Percentiles rank a stretch among this genome's conserved stretches.
Evolutionary conservation across 1,284 basidiomycete species (phyloP).

Genomic region (Moesziomyces sp.): DNA sequence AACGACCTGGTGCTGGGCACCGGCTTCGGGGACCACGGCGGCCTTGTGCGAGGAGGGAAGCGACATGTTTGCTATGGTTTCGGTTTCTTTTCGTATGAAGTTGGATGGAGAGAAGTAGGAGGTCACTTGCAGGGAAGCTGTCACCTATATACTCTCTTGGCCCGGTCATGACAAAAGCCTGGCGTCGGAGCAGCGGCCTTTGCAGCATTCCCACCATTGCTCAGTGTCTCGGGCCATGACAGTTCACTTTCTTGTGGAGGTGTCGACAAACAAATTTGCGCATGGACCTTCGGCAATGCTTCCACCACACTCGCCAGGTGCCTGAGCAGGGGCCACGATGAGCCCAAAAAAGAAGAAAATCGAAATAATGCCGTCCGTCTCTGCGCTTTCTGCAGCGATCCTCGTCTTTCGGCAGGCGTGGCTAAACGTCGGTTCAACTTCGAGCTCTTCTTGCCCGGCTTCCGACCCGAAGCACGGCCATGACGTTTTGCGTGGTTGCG

Average conservation of each 20-base stretch:
- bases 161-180: no score
- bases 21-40: conserved; percentile 38
- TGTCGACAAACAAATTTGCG: no score
- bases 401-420: neutral
- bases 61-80: conserved; percentile 17
- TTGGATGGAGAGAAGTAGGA: neutral
- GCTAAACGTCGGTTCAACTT: neutral
- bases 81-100: neutral
- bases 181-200: no score
- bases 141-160: no score
- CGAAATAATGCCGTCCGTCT: neutral
- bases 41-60: conserved; percentile 35
- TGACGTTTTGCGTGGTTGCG: neutral
- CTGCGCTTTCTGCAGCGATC: neutral
- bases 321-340: no score
- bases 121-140: no score
- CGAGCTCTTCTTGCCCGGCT: neutral
- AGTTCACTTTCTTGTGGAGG: no score
- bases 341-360: neutral
- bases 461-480: neutral
- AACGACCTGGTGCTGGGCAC: conserved; percentile 24
- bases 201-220: no score
- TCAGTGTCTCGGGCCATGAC: no score
- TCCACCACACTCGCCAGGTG: no score
- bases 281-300: no score